phyloP scores from a whole-genome alignment of 2,329 filamentous ascomycete genomes.

The Gremmenia infestans region DNA sequence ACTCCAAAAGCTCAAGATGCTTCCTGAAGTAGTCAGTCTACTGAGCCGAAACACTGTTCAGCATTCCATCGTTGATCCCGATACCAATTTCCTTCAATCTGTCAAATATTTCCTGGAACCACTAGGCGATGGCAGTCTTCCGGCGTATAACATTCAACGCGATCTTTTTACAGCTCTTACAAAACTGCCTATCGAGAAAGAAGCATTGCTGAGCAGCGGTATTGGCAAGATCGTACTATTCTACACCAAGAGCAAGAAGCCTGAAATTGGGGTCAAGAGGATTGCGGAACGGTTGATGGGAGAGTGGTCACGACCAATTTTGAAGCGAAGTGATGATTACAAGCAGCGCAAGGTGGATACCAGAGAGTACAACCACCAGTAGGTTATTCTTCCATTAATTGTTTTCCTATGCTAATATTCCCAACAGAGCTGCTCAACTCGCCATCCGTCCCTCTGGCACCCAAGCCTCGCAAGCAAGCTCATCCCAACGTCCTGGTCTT shows the following conservation, averaged over 20 bases:
- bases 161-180: slow-evolving; percentile 81
- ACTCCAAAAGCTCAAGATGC: slow-evolving; percentile 86
- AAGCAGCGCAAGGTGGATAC: slow-evolving; percentile 71
- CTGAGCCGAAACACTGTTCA: slow-evolving; percentile 86
- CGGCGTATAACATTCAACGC: slow-evolving; percentile 95
- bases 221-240: slow-evolving; percentile 96
- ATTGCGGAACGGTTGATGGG: slow-evolving; percentile 88
- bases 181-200: slow-evolving; percentile 83
- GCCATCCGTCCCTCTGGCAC: slow-evolving; percentile 30
- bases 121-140: slow-evolving; percentile 85
- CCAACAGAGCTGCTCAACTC: slow-evolving; percentile 29
- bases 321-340: slow-evolving; percentile 92
- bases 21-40: slow-evolving; percentile 82
- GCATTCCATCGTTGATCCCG: slow-evolving; percentile 81
- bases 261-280: slow-evolving; percentile 83
- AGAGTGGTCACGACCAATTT: slow-evolving; percentile 92
- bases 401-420: slow-evolving; percentile 7
- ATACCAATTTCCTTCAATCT: slow-evolving; percentile 90
- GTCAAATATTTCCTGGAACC: slow-evolving; percentile 98
- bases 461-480: slow-evolving; percentile 25
- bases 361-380: slow-evolving; percentile 60
- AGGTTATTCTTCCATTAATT: slow-evolving; percentile 30
- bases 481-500: slow-evolving; percentile 24
- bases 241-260: slow-evolving; percentile 92
- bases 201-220: slow-evolving; percentile 80